Evolutionary conservation across 2,329 filamentous ascomycete genomes (phyloP).

Genomic region (Sporothrix humicola): DNA sequence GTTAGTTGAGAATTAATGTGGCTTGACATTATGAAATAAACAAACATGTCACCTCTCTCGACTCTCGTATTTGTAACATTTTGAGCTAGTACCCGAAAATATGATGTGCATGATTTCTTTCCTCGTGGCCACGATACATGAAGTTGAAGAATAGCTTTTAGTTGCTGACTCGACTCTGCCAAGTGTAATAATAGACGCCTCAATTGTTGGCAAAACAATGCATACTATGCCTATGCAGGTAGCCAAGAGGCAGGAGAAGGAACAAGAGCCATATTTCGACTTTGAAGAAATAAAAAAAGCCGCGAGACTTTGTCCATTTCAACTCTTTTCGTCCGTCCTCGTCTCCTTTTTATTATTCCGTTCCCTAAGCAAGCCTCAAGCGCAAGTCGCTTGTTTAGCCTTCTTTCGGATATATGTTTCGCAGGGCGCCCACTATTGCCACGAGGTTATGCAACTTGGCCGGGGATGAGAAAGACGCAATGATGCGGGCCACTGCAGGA

Average conservation of each 20-base stretch:
- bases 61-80: neutral
- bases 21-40: neutral
- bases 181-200: neutral
- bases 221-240: slow-evolving; percentile 4
- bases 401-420: slow-evolving; percentile 1
- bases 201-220: neutral
- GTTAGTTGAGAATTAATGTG: neutral
- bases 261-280: neutral
- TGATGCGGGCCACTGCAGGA: neutral
- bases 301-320: neutral
- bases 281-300: neutral
- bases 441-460: neutral
- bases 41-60: neutral
- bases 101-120: neutral
- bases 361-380: neutral
- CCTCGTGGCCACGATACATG: neutral
- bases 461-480: neutral
- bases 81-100: neutral
- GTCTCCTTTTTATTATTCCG: neutral
- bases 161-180: neutral
- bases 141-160: neutral
- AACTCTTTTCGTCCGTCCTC: too few species aligned
- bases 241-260: neutral
- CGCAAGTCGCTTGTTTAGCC: slow-evolving; percentile 4
- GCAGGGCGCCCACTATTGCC: neutral